These are phyloP conservation scores for Diophrys appendiculata DNA, from an alignment of 73 alveolate genomes.

Conservation along the genomic window DNA sequence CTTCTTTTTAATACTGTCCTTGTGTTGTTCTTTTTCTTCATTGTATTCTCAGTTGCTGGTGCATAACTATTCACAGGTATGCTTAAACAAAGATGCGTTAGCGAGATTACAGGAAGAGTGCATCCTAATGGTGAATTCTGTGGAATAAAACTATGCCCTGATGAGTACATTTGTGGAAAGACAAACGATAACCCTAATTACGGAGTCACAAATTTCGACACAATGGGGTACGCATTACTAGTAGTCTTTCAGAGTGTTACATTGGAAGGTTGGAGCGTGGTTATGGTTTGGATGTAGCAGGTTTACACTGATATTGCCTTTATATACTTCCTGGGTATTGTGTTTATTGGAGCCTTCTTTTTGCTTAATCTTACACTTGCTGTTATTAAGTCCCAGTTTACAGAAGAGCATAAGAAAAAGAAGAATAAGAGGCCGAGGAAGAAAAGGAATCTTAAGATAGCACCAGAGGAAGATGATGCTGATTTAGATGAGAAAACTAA, in stretches of 20 bases:
- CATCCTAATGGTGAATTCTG: conserved; percentile 53
- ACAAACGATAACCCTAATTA: conserved; percentile 82
- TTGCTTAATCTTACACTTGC: conserved; percentile 60
- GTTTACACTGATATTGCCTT: conserved; percentile 46
- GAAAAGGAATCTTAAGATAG: not conserved
- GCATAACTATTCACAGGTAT: conserved; percentile 88
- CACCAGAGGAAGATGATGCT: conserved; percentile 16
- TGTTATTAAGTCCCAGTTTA: conserved; percentile 60
- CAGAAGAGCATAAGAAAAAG: conserved; percentile 45
- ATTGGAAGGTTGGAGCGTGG: conserved; percentile 78
- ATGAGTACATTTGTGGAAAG: conserved; percentile 89
- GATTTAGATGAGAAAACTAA: not conserved
- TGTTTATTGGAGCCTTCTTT: conserved; percentile 62
- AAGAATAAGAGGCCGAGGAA: not conserved
- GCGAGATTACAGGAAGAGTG: conserved; percentile 64
- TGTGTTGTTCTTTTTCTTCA: conserved; percentile 83
- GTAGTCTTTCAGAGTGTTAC: conserved; percentile 69
- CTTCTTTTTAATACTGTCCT: conserved; percentile 84
- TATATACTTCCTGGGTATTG: conserved; percentile 52
- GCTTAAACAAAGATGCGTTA: conserved; percentile 82
- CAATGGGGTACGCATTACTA: conserved; percentile 67
- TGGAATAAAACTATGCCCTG: conserved; percentile 59
- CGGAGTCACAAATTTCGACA: conserved; percentile 86
- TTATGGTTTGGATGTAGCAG: conserved; percentile 46
- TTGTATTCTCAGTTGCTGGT: conserved; percentile 95